Evolutionary conservation across 1,284 basidiomycete genomes (phyloP), one percentile per base, ranked within the genome.

Genomic region (Ustilago crameri): DNA sequence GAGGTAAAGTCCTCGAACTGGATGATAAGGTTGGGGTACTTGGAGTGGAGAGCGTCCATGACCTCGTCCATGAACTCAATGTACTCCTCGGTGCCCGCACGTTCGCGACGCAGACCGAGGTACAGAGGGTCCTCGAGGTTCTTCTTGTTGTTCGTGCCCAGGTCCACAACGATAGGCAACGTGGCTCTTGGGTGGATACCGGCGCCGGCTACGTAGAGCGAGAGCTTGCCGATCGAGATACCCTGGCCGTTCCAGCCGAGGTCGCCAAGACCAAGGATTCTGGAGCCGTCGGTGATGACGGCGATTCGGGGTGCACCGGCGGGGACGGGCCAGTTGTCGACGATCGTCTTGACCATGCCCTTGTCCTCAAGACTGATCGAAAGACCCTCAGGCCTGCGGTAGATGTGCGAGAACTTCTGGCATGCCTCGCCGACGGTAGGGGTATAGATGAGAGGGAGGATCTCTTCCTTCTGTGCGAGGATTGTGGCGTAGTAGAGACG

Each of bases 211-310:
- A 95, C 88, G 82, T 96, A 97, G 35, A 97, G 87, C 22, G 91
- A 93, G 14, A 97, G 87, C 85, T 97, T 97, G 43, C 94, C 94
- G 65, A 95, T 91, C 20, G 91, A 89, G 78, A 97, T 97, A 3
- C 93, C 93, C 90, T 95, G 92, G 37, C 86, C 86, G 48, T 85
- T 78, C 52, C 83, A 84, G 18, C 87, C 87, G 20, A 96, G 88
- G 82, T 97, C 95, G 34, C 95, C 95, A 27, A 98, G 86, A 67
- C 95, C 94, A 24, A 97, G 88, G 75, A 97, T 95, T 56, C 94
- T 90, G 17, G 91, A 93, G 85, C 93, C 94, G 84, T 96, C 94
- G 5, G 85, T 85, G 35, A 85, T 81, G 58, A 85, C 84, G 27
- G 83, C 82, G 42, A 84, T 82, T 22, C 83, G 79, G 5, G 79